These are phyloP conservation scores for Monosporascus ibericus DNA, from an alignment of 2,329 filamentous ascomycete genomes.

Conservation along the genomic window DNA sequence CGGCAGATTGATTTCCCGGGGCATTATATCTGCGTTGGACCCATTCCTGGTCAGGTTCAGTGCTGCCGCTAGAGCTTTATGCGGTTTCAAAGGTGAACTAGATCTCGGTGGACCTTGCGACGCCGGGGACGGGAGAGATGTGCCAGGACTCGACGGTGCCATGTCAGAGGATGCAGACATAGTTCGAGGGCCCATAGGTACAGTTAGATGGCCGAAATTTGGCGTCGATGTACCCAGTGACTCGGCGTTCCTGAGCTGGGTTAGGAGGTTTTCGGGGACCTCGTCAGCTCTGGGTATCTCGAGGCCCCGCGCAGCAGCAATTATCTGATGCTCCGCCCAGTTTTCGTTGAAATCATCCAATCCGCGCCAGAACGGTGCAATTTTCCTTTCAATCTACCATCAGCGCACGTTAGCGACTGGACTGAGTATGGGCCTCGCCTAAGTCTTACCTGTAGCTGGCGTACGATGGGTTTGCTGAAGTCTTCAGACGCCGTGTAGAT, in stretches of 20 bases:
- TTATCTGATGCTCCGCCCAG: constrained; percentile 94
- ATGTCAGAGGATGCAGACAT: constrained; percentile 73
- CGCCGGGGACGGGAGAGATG: constrained; percentile 52
- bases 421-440: background rate
- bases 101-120: constrained; percentile 42
- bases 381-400: constrained; percentile 75
- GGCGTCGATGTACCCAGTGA: constrained; percentile 49
- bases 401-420: constrained; percentile 6
- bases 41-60: constrained; percentile 70
- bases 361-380: constrained; percentile 94
- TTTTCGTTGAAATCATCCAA: constrained; percentile 80
- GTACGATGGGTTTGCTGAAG: constrained; percentile 81
- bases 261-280: constrained; percentile 59
- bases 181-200: constrained; percentile 72
- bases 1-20: constrained; percentile 73
- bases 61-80: constrained; percentile 80
- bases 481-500: constrained; percentile 91
- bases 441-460: constrained; percentile 74
- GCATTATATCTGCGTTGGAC: constrained; percentile 64
- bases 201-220: constrained; percentile 65
- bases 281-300: constrained; percentile 80
- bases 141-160: constrained; percentile 54
- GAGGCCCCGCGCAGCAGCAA: constrained; percentile 79
- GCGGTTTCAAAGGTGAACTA: constrained; percentile 65
- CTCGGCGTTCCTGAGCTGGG: constrained; percentile 37